Evolutionary conservation across 2,329 filamentous ascomycete genomes (phyloP), one percentile per base, ranked within the genome.

Genomic region (Pleomassaria siparia): DNA sequence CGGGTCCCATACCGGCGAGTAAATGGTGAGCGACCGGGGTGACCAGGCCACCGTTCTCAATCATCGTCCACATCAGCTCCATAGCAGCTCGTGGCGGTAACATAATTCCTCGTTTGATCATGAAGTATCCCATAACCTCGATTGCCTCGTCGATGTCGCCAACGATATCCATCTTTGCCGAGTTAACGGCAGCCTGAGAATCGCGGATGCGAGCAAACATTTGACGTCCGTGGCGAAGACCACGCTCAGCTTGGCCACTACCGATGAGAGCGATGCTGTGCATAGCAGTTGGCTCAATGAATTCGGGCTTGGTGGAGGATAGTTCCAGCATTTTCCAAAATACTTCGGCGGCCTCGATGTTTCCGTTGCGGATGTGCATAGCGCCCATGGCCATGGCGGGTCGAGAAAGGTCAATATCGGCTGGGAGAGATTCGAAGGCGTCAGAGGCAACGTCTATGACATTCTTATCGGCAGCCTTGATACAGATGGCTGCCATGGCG

Each of bases 281-380:
- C 90, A 96, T 96, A 47, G 89, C 83, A 11, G 90, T 87, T 20
- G 91, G 88, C 74, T 96, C 91, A 53, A 96, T 87, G 70, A 95
- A 86, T 26, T 83, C 79, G 43, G 79, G 75, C 62, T 83, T 78
- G 49, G 84, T 80, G 2, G 84, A 79, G 30, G 76, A 80, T 54
- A 80, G 83, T 44, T 78, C 75, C 33, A 96, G 76, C 47, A 88
- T 77, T 44, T 83, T 80, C 91, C 92, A 96, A 74, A 90, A 92
- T 54, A 85, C 80, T 54, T 87, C 82, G 42, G 91, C 91, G 46
- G 83, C 81, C 20, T 85, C 77, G 49, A 96, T 83, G 70, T 95
- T 87, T 49, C 89, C 90, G 54, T 83, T 81, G 48, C 92, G 90
- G 45, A 96, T 80, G 62, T 91, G 88, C 74, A 96, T 86, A 24